Evolutionary conservation across 768 basidiomycete species (phyloP), one percentile per base, ranked within the genome.

Genomic region (Thelephora aurantiotincta): DNA sequence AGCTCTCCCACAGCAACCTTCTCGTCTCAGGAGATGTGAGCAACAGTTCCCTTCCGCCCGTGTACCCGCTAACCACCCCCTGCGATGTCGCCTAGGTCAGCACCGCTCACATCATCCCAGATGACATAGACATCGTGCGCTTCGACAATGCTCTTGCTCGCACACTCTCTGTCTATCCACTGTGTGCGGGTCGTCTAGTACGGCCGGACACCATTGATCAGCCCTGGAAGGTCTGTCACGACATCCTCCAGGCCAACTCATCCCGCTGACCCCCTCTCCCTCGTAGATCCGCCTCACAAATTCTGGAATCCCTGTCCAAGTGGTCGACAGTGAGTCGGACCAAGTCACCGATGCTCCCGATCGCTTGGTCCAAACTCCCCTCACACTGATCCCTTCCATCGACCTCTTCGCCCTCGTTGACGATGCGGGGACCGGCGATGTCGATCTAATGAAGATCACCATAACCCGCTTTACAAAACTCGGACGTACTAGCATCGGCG

Each of bases 81-180:
- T 41, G 4, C 14, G 18, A 4, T 41, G 22, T 41, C 38, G 11
- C 14, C 3, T 46, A 53, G 52, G 49, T 53, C 33, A 50, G 50
- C 30, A 53, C 50, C 14, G 52, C 50, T 5, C 49, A 53, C 33
- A 23, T 53, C 22, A 35, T 53, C 2, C 52, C 52, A n/a, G 50
- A 47, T 1, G 43, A 30, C 4, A 38, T 53, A n/a, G 50, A 53
- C 41, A 26, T 51, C 12, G 36, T 20, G 1, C 43, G 36, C 14
- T 51, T 53, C 36, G 42, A 48, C 26, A 36, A 50, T 7, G 52
- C 52, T 20, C 49, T 53, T 6, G 46, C 49, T 5, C 19, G 37
- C 11, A 48, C 52, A 1, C 46, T 53, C 13, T 48, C 50, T 13
- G 38, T 46, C 5, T 53, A 51, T 35, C 52, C 52, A 4, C 35